Evolutionary conservation across 352 stramenopile species (phyloP).

Genomic region (Phytophthora cactorum): DNA sequence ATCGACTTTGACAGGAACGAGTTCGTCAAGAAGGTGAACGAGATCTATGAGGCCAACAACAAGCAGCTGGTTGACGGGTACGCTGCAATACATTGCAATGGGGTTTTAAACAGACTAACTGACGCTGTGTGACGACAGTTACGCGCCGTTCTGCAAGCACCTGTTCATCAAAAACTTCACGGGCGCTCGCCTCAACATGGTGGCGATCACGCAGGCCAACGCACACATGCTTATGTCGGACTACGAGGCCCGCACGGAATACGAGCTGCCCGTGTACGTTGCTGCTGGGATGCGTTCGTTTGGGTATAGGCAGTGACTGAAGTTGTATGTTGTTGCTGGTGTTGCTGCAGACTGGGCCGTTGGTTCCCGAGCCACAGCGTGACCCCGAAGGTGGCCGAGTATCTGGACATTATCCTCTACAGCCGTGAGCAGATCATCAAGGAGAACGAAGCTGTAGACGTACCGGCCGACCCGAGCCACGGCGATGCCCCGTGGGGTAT

Average conservation of each 20-base stretch:
- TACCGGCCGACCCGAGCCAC: conserved; percentile 46
- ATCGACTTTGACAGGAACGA: conserved; percentile 74
- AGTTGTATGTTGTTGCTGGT: conserved; percentile 4
- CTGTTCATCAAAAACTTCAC: conserved; percentile 97
- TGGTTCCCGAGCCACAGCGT: conserved; percentile 94
- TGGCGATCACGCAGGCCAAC: conserved; percentile 95
- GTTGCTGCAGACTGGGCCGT: conserved; percentile 59
- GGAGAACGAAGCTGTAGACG: conserved; percentile 90
- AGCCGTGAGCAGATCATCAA: conserved; percentile 98
- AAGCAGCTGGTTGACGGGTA: conserved; percentile 80
- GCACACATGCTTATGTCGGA: conserved; percentile 91
- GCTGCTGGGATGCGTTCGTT: not conserved
- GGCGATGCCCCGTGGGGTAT: conserved; percentile 93
- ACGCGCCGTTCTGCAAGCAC: conserved; percentile 99
- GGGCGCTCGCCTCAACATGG: conserved; percentile 85
- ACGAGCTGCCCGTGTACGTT: conserved; percentile 94
- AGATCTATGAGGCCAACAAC: conserved; percentile 70
- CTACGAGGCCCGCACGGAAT: conserved; percentile 94
- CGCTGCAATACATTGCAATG: not conserved
- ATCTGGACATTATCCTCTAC: conserved; percentile 98
- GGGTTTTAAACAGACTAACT: not conserved
- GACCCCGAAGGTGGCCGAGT: conserved; percentile 90
- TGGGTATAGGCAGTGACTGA: conserved; percentile 3
- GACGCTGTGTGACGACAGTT: conserved; percentile 56
- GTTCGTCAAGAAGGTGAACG: conserved; percentile 86